phyloP scores from a whole-genome alignment of 2,329 filamentous ascomycete genomes.

The Torrubiella hemipterigena region DNA sequence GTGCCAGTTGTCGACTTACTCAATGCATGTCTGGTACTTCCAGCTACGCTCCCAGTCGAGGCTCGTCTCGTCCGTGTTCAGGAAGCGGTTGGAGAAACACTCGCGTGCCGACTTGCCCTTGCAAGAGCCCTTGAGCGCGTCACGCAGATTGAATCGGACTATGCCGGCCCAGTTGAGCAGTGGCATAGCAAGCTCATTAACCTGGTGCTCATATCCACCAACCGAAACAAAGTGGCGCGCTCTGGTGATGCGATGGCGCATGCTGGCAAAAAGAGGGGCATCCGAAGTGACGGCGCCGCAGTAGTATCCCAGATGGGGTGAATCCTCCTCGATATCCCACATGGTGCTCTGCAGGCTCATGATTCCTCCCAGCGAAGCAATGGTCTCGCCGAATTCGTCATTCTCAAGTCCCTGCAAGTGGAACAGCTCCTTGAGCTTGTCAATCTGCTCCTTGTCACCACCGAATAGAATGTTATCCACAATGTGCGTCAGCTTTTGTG shows the following conservation, averaged over 20 bases:
- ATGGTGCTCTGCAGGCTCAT: constrained; percentile 33
- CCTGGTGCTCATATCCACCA: constrained; percentile 27
- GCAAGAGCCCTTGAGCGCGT: constrained; percentile 12
- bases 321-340: constrained; percentile 38
- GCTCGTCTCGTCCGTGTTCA: constrained; percentile 11
- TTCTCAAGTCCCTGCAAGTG: constrained; percentile 11
- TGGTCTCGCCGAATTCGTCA: constrained; percentile 28
- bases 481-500: constrained; percentile 42
- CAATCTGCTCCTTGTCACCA: constrained; percentile 15
- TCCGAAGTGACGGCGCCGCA: constrained; percentile 33
- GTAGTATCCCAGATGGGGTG: constrained; percentile 30
- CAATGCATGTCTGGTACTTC: constrained; percentile 43
- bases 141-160: constrained; percentile 20
- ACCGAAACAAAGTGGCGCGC: constrained; percentile 26
- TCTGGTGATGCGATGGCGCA: constrained; percentile 19
- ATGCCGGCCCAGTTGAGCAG: constrained; percentile 42
- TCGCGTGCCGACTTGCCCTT: constrained; percentile 12
- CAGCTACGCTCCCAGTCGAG: constrained; percentile 25
- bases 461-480: constrained; percentile 39
- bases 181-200: constrained; percentile 23
- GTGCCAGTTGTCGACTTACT: constrained; percentile 21
- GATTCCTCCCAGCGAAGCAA: constrained; percentile 30
- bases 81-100: constrained; percentile 17
- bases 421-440: constrained; percentile 32
- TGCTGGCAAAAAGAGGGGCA: constrained; percentile 27